phyloP scores from a whole-genome alignment of 2,329 filamentous ascomycete genomes.

The Chaetomiaceae sp. region DNA sequence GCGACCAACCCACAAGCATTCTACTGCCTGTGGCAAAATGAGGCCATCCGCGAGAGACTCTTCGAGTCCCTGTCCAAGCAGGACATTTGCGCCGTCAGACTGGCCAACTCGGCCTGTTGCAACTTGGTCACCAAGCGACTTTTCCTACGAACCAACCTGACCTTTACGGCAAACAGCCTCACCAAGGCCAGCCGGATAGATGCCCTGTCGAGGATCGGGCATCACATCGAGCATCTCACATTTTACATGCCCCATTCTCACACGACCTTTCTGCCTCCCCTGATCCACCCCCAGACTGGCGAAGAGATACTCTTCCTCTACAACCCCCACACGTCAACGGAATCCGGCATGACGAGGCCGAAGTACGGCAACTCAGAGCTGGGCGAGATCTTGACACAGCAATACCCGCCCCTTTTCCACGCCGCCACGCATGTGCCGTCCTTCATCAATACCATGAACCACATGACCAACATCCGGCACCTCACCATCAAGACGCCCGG shows the following conservation, averaged over 20 bases:
- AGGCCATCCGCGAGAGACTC: slow-evolving; percentile 46
- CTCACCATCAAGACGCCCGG: slow-evolving; percentile 73
- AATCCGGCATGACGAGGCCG: slow-evolving; percentile 57
- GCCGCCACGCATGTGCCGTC: slow-evolving; percentile 82
- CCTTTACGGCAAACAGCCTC: slow-evolving; percentile 70
- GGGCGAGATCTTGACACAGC: slow-evolving; percentile 75
- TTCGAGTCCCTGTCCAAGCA: slow-evolving; percentile 46
- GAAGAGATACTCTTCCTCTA: slow-evolving; percentile 78
- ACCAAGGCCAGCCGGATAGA: slow-evolving; percentile 68
- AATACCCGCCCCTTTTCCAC: slow-evolving; percentile 86
- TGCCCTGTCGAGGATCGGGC: slow-evolving; percentile 72
- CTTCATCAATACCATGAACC: slow-evolving; percentile 70
- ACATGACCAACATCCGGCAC: slow-evolving; percentile 66
- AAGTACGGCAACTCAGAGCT: slow-evolving; percentile 79
- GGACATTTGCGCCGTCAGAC: slow-evolving; percentile 57
- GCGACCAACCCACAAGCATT: slow-evolving; percentile 47
- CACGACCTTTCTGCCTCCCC: slow-evolving; percentile 79
- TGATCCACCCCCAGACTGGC: slow-evolving; percentile 72
- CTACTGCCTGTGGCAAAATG: slow-evolving; percentile 53
- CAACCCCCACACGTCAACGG: slow-evolving; percentile 66
- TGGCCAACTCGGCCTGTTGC: slow-evolving; percentile 66
- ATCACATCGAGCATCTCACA: slow-evolving; percentile 71
- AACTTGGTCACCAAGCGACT: slow-evolving; percentile 64
- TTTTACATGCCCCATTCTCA: slow-evolving; percentile 72
- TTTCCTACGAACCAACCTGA: slow-evolving; percentile 65